Percentiles rank a stretch among this genome's conserved stretches.
Evolutionary conservation across 768 basidiomycete genomes (phyloP).

Genomic region (Amanita thiersii): DNA sequence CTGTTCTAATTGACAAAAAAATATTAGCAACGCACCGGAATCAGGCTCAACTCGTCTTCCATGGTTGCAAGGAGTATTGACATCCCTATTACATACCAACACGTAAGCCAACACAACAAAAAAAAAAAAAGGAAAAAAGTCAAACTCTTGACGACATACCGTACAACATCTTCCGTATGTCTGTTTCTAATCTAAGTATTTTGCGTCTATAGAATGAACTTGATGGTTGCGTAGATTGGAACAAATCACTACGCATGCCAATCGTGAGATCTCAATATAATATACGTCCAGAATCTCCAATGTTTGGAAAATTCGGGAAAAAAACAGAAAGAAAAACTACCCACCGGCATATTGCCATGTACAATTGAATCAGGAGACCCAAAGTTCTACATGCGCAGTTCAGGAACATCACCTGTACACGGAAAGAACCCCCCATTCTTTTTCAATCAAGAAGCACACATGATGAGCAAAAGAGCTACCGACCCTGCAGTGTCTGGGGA

Average conservation of each 20-base stretch:
- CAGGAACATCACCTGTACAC: slow-evolving; percentile 30
- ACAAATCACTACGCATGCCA: slow-evolving; percentile 22
- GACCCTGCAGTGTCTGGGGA: slow-evolving; percentile 39
- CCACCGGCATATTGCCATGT: slow-evolving; percentile 33
- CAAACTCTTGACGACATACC: slow-evolving; percentile 14
- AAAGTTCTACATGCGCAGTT: slow-evolving; percentile 28
- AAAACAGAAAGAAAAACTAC: no score
- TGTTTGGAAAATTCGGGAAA: no score
- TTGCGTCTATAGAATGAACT: slow-evolving; percentile 23
- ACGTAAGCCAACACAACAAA: no score
- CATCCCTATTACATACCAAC: slow-evolving; percentile 13
- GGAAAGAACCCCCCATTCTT: neutral
- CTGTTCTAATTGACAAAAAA: neutral
- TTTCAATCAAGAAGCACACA: neutral
- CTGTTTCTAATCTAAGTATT: slow-evolving; percentile 30
- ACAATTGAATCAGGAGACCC: slow-evolving; percentile 32
- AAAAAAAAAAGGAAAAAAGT: no score
- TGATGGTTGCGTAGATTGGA: slow-evolving; percentile 17
- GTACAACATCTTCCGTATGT: slow-evolving; percentile 31
- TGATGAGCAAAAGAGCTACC: slow-evolving; percentile 3
- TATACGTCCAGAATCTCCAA: no score
- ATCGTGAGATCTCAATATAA: neutral
- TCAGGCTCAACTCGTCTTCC: slow-evolving; percentile 37
- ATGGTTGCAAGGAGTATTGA: slow-evolving; percentile 31
- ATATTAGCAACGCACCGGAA: slow-evolving; percentile 28